Conservation (phyloP, 2,329 filamentous ascomycete species). For the Colletotrichum costaricense region DNA sequence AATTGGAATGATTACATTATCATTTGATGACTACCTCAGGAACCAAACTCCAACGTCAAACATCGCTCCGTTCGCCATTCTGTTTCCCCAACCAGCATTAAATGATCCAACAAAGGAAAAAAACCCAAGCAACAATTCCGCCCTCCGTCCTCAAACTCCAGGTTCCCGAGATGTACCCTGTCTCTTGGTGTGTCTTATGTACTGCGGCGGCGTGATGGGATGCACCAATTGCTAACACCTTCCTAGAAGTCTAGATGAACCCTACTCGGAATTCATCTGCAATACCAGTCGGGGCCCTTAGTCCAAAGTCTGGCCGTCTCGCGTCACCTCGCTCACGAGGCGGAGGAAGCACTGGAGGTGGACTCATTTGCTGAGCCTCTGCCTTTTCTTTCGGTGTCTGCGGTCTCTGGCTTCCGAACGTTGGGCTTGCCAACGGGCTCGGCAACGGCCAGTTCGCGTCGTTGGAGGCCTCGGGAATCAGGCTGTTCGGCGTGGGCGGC, state of each 20-base stretch:
- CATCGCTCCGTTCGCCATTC: background rate
- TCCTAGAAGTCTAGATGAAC: conserved; percentile 25
- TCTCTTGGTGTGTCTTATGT: background rate
- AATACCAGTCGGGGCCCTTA: conserved; percentile 35
- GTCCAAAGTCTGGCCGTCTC: conserved; percentile 32
- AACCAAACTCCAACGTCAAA: conserved; percentile 4
- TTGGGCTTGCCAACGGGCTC: conserved; percentile 31
- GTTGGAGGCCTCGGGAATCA: conserved; percentile 12
- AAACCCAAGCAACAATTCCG: background rate
- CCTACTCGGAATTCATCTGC: conserved; percentile 36
- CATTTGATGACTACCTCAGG: conserved; percentile 2
- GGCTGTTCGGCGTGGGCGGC: conserved; percentile 15
- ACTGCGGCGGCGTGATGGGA: background rate
- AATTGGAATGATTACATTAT: conserved; percentile 20
- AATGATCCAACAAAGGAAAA: background rate
- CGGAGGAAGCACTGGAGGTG: background rate
- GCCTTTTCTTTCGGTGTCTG: conserved; percentile 22
- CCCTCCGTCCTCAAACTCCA: background rate
- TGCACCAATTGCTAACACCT: background rate
- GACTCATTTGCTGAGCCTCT: conserved; percentile 21
- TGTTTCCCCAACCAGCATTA: background rate
- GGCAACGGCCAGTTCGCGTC: conserved; percentile 32
- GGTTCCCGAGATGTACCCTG: background rate
- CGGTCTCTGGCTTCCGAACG: conserved; percentile 23
- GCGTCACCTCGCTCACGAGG: background rate